Base-by-base conservation (phyloP, 73 alveolate species). In the Paramecium primaurelia region DNA sequence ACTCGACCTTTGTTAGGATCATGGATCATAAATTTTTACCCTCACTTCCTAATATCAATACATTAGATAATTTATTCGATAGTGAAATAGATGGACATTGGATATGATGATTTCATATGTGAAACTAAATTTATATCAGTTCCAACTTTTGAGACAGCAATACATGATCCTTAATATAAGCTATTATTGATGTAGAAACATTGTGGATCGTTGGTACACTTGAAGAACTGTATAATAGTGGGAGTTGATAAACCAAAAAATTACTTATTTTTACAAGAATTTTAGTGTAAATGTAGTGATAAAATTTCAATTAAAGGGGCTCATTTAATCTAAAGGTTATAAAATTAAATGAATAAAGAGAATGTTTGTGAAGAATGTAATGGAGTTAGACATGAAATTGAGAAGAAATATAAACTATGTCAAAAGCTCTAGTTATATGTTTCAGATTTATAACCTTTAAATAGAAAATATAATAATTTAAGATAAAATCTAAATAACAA, bases 1-100 rank as follows among this genome's bases (percentile, higher is more conserved):
- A 80, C 77, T 16, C 71, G 75, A 80, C 91, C 91, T 49, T 18
- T 45, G 44, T 11, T 80, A 10, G 91, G 91, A 22, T 42, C 77
- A 20, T 80, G 91, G 91, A 80, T 80, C 26, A 80, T 80, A 8
- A 80, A 80, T 44, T 80, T 45, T 20, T 80, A 80, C 20, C 91
- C 91, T 44, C 71, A 42, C n/a, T 80, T 80, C 26, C 91, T 80
- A 2, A 20, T 26, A 9, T 42, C 75, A 18, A 36, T 80, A 8
- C 71, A 40, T 42, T 44, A 80, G 36, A 80, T 80, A n/a, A 42
- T 80, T n/a, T 47, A 45, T 45, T 6, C 68, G 6, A 75, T 75
- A 30, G 88, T 75, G 20, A 25, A 42, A 18, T 2, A 34, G 12
- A 75, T 38, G 60, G 68, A 42, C 16, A 42, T 75, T 10, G 58